These are phyloP conservation scores for Chlamydomonas incerta DNA, from an alignment of 139 green algal species.

Conservation along the genomic window DNA sequence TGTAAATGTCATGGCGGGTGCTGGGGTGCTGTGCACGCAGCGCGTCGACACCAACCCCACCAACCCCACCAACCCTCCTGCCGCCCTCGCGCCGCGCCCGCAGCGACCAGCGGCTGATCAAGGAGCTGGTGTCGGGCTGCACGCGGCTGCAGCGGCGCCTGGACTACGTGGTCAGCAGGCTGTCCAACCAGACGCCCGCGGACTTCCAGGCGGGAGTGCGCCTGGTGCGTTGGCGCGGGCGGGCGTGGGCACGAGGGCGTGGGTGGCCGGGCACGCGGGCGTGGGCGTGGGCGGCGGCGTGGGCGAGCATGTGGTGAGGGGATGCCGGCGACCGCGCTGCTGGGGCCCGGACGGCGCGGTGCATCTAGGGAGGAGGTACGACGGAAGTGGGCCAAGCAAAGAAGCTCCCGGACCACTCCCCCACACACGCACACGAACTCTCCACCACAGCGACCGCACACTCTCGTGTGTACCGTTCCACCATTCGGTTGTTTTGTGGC, in stretches of 20 bases:
- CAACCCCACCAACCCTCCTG: not conserved
- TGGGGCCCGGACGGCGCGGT: too few relatives aligned
- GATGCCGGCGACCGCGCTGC: too few relatives aligned
- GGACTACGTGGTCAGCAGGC: slow-evolving; percentile 60
- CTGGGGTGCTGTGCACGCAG: not conserved
- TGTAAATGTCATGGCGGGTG: too few relatives aligned
- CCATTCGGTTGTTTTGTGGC: too few relatives aligned
- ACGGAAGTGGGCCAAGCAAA: too few relatives aligned
- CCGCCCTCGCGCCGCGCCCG: not conserved
- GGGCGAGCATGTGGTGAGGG: slow-evolving; percentile 29
- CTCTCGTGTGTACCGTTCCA: too few relatives aligned
- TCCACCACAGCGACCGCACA: too few relatives aligned
- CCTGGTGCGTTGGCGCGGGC: slow-evolving; percentile 11
- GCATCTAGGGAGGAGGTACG: too few relatives aligned
- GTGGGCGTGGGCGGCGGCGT: too few relatives aligned
- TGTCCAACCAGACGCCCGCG: slow-evolving; percentile 44
- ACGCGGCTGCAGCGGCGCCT: slow-evolving; percentile 69
- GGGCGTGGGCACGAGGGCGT: not conserved
- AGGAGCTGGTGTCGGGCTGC: slow-evolving; percentile 76
- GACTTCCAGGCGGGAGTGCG: slow-evolving; percentile 39
- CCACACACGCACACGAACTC: too few relatives aligned
- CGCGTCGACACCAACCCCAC: not conserved
- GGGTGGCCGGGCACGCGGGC: not conserved
- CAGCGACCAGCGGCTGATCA: slow-evolving; percentile 60
- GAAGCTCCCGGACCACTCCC: too few relatives aligned